Evolutionary conservation across 2,329 filamentous ascomycete species (phyloP).

Genomic region (Aureobasidium sp.): DNA sequence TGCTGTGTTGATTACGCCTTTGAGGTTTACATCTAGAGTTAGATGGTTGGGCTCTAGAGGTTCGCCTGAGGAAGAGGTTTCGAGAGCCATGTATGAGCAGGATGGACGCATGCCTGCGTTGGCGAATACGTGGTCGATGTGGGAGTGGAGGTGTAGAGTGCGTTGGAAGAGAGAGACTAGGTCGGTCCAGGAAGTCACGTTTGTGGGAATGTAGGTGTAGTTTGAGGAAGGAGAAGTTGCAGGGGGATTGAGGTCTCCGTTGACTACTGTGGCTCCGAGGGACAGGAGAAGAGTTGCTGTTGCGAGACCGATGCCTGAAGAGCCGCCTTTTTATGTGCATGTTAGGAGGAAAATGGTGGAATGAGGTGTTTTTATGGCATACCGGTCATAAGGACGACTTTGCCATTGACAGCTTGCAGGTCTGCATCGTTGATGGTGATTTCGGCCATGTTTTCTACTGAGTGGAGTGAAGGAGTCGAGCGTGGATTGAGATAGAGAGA

Average conservation of each 20-base stretch:
- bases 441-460: conserved; percentile 7
- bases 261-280: conserved; percentile 61
- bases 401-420: conserved; percentile 11
- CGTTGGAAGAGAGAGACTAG: conserved; percentile 59
- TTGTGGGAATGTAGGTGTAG: conserved; percentile 32
- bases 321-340: conserved; percentile 52
- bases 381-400: conserved; percentile 17
- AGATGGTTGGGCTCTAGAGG: conserved; percentile 38
- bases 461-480: neutral
- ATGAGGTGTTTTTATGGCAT: conserved; percentile 8
- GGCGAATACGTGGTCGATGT: conserved; percentile 52
- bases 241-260: conserved; percentile 57
- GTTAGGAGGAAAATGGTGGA: conserved; percentile 10
- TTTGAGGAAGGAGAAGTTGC: neutral
- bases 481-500: neutral
- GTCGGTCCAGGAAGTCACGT: conserved; percentile 53
- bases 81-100: conserved; percentile 35
- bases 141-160: conserved; percentile 45
- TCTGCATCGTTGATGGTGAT: conserved; percentile 56
- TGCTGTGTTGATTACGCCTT: conserved; percentile 44
- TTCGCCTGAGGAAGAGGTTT: conserved; percentile 39
- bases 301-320: conserved; percentile 67
- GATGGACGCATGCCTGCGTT: conserved; percentile 51
- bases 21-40: conserved; percentile 47
- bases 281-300: conserved; percentile 59